Percentiles rank a stretch among this genome's conserved stretches.
Conservation (phyloP, 192 early-diverging fungal species). For the Gamsiella multidivaricata region DNA sequence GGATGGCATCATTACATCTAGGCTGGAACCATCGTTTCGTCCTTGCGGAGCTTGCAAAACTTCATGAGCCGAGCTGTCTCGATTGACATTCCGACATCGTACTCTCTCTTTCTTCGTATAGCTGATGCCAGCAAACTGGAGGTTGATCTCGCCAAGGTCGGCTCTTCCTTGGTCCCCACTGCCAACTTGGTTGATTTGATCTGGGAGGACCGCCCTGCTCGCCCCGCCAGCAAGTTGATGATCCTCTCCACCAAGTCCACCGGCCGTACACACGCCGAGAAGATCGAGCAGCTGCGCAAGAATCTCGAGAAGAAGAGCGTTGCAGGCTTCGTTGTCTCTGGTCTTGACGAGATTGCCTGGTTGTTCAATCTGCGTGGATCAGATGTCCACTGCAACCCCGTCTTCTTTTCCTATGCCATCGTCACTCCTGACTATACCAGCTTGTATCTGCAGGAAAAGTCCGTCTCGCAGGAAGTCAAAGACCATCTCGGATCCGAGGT, state of each 20-base stretch:
- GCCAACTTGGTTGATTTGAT: conserved; percentile 88
- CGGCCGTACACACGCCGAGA: conserved; percentile 65
- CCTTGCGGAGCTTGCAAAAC: too few species aligned
- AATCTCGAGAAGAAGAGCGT: conserved; percentile 70
- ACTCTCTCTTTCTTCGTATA: conserved; percentile 21
- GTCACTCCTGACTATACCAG: conserved; percentile 74
- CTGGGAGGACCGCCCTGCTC: conserved; percentile 83
- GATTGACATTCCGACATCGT: conserved; percentile 3
- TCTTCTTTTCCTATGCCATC: conserved; percentile 93
- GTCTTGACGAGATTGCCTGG: conserved; percentile 97
- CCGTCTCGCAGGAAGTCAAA: conserved; percentile 70
- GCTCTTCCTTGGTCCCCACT: conserved; percentile 76
- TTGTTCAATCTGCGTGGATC: conserved; percentile 96
- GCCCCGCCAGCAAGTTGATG: conserved; percentile 62
- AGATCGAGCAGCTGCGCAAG: conserved; percentile 78
- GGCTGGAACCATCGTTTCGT: too few species aligned
- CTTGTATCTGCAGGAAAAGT: conserved; percentile 83
- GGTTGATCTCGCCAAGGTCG: conserved; percentile 64
- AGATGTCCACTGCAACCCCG: conserved; percentile 96
- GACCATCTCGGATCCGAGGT: conserved; percentile 72
- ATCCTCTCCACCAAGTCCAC: conserved; percentile 41
- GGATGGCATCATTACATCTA: conserved; percentile 12
- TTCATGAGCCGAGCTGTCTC: background rate
- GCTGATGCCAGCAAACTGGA: conserved; percentile 69
- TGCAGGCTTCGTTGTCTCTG: conserved; percentile 85